Base-by-base conservation (phyloP, 2,329 filamentous ascomycete genomes). In the Diaporthe helianthi region DNA sequence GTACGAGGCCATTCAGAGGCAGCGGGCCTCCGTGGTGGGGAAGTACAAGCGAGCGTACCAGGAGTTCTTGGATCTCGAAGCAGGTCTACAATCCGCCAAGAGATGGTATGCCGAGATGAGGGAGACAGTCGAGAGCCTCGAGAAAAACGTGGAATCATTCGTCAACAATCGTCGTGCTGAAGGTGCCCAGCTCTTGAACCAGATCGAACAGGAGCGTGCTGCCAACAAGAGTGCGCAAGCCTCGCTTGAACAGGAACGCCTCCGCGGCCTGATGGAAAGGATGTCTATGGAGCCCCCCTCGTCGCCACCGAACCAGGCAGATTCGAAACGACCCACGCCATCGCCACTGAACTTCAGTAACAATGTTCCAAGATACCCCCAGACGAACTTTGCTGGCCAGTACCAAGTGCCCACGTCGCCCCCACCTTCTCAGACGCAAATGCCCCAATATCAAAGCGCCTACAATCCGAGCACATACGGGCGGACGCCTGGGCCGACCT, bases 131-230 rank as follows among this genome's bases (percentile, higher is more conserved):
- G 92, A 95, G 73, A 97, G 93, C 77, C 83, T 98, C 49, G 90
- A 94, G 75, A 96, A 97, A 86, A 99, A 99, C 75, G 96, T 99
- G 1, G 95, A 98, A 73, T 92, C 92, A 0, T 99, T 99, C 80
- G 94, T 99, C 73, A 97, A 94, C 82, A 99, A 99, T 79, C 89
- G 96, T 64, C 86, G 94, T 71, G 91, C 93, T 0, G 96, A 99
- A 82, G 96, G 96, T 4, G 93, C 93, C 0, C 93, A 97, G 78
- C 86, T 99, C 6, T 87, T 99, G 44, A 90, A 89, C 74, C 92
- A 94, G 74, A 99, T 99, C 72, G 94, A 97, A 79, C 90, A 92
- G 73, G 89, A 92, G 63, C 91, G 91, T 75, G 86, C 88, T 5
- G 88, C 86, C 63, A 90, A 79, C 76, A 86, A 87, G 78, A 81